Percentiles rank a stretch among this genome's conserved stretches.
These are phyloP conservation scores for Kwoniella sp. DNA, from an alignment of 768 basidiomycete species.

Conservation along the genomic window DNA sequence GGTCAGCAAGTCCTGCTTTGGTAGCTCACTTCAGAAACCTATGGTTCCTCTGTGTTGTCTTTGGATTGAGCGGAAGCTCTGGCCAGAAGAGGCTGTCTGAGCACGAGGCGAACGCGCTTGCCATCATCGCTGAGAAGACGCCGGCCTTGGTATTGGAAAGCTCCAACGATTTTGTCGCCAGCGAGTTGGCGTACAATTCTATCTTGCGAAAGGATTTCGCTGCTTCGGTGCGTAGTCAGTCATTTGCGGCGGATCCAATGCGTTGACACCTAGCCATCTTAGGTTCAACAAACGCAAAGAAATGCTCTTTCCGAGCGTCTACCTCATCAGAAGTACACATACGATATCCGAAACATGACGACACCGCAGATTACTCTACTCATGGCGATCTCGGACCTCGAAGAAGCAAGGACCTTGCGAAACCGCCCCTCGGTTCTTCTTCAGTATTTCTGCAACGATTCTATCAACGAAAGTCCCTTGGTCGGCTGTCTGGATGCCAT, in stretches of 20 bases:
- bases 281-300: constrained; percentile 72
- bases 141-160: constrained; percentile 78
- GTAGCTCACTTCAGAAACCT: constrained; percentile 80
- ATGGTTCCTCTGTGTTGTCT: constrained; percentile 89
- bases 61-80: constrained; percentile 62
- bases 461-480: constrained; percentile 70
- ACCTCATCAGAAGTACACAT: constrained; percentile 56
- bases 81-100: constrained; percentile 57
- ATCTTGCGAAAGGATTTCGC: constrained; percentile 74
- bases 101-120: constrained; percentile 71
- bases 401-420: constrained; percentile 73
- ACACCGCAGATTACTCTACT: constrained; percentile 82
- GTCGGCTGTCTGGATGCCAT: constrained; percentile 77
- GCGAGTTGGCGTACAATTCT: constrained; percentile 87
- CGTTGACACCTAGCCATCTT: neutral
- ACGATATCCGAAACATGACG: constrained; percentile 69
- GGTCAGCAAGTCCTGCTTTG: constrained; percentile 58
- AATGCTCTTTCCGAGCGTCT: constrained; percentile 62
- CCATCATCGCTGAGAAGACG: constrained; percentile 77
- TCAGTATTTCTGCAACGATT: constrained; percentile 81
- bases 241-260: too few relatives aligned
- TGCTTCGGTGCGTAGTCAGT: constrained; percentile 44
- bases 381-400: constrained; percentile 78
- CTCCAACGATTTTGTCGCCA: constrained; percentile 73
- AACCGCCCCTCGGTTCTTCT: constrained; percentile 77